Evolutionary conservation across 225 moss, liverwort and hornwort genomes (phyloP).

Genomic region (Sphagnum tenellum): DNA sequence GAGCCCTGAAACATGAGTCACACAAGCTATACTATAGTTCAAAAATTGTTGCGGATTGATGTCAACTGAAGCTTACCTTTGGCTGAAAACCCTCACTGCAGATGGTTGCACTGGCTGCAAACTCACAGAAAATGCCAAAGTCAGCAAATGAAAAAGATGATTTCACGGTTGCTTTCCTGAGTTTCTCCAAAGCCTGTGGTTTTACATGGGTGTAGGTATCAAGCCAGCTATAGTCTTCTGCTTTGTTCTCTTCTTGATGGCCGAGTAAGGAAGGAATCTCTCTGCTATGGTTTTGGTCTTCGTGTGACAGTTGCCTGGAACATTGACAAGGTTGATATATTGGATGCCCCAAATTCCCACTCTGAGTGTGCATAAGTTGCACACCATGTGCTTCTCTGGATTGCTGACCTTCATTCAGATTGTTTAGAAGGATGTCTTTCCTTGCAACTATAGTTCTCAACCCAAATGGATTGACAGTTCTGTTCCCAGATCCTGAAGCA

Average conservation of each 20-base stretch:
- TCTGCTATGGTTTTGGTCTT: no score
- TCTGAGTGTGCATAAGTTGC: slow-evolving; percentile 7
- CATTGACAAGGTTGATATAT: slow-evolving; percentile 2
- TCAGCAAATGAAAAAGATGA: slow-evolving; percentile 15
- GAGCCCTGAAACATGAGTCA: no score
- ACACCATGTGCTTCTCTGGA: slow-evolving; percentile 2
- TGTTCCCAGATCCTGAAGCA: slow-evolving; percentile 5
- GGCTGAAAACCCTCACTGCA: no score
- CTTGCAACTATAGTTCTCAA: background rate
- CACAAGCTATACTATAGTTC: no score
- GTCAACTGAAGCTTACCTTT: no score
- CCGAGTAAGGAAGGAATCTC: no score
- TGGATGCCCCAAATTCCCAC: slow-evolving; percentile 8
- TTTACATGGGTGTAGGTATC: slow-evolving; percentile 21
- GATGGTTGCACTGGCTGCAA: slow-evolving; percentile 14
- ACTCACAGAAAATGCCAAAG: slow-evolving; percentile 24
- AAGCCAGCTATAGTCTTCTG: slow-evolving; percentile 26
- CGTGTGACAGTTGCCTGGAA: no score
- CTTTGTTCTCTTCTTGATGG: slow-evolving; percentile 4
- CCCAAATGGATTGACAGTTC: background rate
- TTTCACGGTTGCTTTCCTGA: slow-evolving; percentile 17
- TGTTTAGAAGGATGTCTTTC: background rate
- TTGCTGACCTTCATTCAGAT: slow-evolving; percentile 14
- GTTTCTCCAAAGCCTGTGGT: slow-evolving; percentile 24
- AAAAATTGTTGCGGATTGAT: no score